Percentiles rank a stretch among this genome's conserved stretches.
These are phyloP conservation scores for Porcisia deanei DNA, from an alignment of 208 protist species.

Conservation along the genomic window DNA sequence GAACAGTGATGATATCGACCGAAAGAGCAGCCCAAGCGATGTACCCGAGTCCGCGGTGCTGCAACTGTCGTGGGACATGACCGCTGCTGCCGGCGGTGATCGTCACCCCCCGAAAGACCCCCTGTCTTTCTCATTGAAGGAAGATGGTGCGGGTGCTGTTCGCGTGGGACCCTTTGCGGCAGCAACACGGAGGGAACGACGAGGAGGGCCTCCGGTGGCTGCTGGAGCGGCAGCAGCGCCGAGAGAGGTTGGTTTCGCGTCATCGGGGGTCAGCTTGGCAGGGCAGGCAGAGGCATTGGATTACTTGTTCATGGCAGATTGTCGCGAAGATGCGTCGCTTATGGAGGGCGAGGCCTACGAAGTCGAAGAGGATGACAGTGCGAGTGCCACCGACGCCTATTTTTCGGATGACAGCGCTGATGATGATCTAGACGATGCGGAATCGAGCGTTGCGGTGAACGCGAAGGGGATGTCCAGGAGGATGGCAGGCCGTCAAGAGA, in stretches of 20 bases:
- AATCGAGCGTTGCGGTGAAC: neutral
- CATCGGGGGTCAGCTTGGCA: constrained; percentile 9
- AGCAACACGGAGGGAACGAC: constrained; percentile 55
- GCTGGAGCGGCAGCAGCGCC: neutral
- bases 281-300: constrained; percentile 29
- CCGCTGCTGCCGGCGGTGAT: constrained; percentile 25
- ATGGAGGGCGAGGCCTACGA: constrained; percentile 21
- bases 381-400: constrained; percentile 12
- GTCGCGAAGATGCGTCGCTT: constrained; percentile 2
- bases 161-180: constrained; percentile 65
- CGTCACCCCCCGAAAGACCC: constrained; percentile 16
- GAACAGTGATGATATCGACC: constrained; percentile 9
- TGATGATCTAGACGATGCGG: constrained; percentile 10
- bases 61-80: constrained; percentile 27
- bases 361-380: constrained; percentile 12
- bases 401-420: constrained; percentile 17
- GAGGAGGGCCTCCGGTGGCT: constrained; percentile 12
- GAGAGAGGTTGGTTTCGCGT: neutral
- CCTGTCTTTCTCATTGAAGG: neutral
- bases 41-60: constrained; percentile 6
- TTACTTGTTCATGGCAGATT: constrained; percentile 28
- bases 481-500: neutral
- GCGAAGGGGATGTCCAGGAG: constrained; percentile 3
- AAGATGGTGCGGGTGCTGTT: neutral
- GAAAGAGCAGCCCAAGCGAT: neutral